Evolutionary conservation across 331 rosid genomes (phyloP), one percentile per base, ranked within the genome.

Genomic region (Dryas integrifolia): DNA sequence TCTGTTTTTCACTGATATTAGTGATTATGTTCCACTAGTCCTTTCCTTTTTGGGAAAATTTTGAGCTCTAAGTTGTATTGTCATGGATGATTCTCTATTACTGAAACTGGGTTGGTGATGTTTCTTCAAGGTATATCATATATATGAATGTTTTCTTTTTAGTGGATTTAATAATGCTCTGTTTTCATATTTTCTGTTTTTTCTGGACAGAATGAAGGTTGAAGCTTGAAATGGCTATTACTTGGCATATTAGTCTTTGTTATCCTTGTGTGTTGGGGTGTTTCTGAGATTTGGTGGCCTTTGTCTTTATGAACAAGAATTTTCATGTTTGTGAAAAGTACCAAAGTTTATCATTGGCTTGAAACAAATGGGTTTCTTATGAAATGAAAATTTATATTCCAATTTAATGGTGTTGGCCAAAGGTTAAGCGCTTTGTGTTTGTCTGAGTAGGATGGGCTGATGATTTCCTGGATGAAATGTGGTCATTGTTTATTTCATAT

Each of bases 81-180:
- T 73, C 51, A 30, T 64, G 24, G 21, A 7, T 38, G 72, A 26
- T 70, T 74, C 18, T 47, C 44, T 39, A 45, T 70, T 74, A 5
- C 69, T 66, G 48, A 13, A 70, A 67, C 5, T 63, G 79, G 70
- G 67, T 70, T 30, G 47, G 55, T 75, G 61, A 45, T 40, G 58
- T n/a, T 57, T 48, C 40, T 47, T 72, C 9, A 12, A 63, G 57
- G 56, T 26, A 16, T 11, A 39, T 39, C 24, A 21, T 6, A 50
- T 38, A 5, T 53, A 8, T 46, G 6, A 58, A 43, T 52, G 7
- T 57, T 6, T 21, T 43, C 49, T 69, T 77, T 12, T 47, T 65
- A 11, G 47, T 72, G 45, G 67, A 46, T 58, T 71, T 9, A 8
- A 57, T 57, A 15, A 38, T 51, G 69, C 72, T 70, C 40, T 64